These are phyloP conservation scores for Daldinia concentrica DNA, from an alignment of 495 filamentous ascomycete genomes.

Conservation along the genomic window DNA sequence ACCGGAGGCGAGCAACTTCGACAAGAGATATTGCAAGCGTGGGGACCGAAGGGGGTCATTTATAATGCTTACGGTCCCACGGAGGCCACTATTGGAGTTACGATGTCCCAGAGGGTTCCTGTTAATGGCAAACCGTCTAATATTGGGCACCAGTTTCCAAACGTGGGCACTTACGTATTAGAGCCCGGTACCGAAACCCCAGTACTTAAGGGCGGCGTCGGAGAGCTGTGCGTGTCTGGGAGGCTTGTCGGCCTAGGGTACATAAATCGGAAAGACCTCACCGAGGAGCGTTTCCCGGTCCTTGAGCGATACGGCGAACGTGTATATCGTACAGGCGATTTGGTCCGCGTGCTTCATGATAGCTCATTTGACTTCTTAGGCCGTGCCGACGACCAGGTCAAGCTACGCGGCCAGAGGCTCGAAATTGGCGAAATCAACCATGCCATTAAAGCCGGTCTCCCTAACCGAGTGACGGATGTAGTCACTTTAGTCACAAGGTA, in stretches of 20 bases:
- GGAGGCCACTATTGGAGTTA: constrained; percentile 88
- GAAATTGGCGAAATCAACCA: constrained; percentile 82
- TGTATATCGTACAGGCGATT: constrained; percentile 81
- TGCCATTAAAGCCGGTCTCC: constrained; percentile 62
- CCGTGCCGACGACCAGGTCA: constrained; percentile 81
- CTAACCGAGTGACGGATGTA: constrained; percentile 60
- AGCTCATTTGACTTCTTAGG: constrained; percentile 77
- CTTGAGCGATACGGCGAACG: constrained; percentile 60
- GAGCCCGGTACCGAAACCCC: constrained; percentile 70
- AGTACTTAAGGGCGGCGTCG: constrained; percentile 79
- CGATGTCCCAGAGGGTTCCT: constrained; percentile 78
- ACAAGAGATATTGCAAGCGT: constrained; percentile 75
- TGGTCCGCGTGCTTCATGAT: constrained; percentile 77
- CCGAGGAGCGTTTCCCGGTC: constrained; percentile 68
- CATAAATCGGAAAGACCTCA: constrained; percentile 77
- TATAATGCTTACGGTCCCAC: constrained; percentile 87
- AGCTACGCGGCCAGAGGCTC: constrained; percentile 79
- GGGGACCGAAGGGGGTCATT: constrained; percentile 71
- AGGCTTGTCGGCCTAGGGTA: constrained; percentile 90
- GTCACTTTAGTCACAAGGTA: constrained; percentile 73
- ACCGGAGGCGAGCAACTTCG: constrained; percentile 77
- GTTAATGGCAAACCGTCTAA: constrained; percentile 78
- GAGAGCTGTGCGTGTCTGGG: constrained; percentile 88
- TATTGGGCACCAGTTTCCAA: constrained; percentile 83
- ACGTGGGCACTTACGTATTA: constrained; percentile 85